Evolutionary conservation across 2,329 filamentous ascomycete genomes (phyloP).

Genomic region (Calonectria montana): DNA sequence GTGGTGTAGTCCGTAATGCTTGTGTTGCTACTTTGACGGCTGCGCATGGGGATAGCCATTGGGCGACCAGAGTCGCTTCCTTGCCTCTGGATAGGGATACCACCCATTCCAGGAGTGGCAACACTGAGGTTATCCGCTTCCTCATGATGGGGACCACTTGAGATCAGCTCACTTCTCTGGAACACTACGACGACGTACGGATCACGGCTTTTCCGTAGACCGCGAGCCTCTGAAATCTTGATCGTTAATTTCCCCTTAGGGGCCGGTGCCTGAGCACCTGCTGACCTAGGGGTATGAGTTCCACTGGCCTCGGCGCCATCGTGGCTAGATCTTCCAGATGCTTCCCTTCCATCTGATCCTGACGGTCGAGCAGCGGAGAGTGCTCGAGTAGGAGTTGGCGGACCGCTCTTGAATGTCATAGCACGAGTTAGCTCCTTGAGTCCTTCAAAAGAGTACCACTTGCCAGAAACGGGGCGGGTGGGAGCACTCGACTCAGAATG

Average conservation of each 20-base stretch:
- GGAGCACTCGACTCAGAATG: slow-evolving; percentile 61
- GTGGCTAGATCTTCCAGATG: slow-evolving; percentile 51
- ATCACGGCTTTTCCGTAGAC: slow-evolving; percentile 83
- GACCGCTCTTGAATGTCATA: slow-evolving; percentile 84
- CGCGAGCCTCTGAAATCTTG: slow-evolving; percentile 87
- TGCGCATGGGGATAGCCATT: slow-evolving; percentile 97
- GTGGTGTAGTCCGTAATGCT: slow-evolving; percentile 77
- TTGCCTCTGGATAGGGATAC: slow-evolving; percentile 73
- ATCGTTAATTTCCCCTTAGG: slow-evolving; percentile 91
- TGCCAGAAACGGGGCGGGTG: slow-evolving; percentile 53
- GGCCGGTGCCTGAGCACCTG: slow-evolving; percentile 72
- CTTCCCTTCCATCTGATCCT: slow-evolving; percentile 58
- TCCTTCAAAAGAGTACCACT: slow-evolving; percentile 74
- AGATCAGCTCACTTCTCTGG: slow-evolving; percentile 96
- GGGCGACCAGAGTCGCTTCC: slow-evolving; percentile 84
- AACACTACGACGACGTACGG: slow-evolving; percentile 98
- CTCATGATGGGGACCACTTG: slow-evolving; percentile 80
- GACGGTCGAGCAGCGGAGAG: slow-evolving; percentile 74
- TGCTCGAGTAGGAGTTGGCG: slow-evolving; percentile 88
- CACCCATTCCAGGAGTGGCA: slow-evolving; percentile 61
- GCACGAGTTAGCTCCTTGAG: slow-evolving; percentile 90
- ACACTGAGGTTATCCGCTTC: slow-evolving; percentile 64
- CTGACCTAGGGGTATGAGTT: slow-evolving; percentile 63
- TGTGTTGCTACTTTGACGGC: slow-evolving; percentile 95
- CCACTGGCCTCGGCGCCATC: slow-evolving; percentile 60